phyloP scores from a whole-genome alignment of 2,329 filamentous ascomycete genomes.

The Hirsutella rhossiliensis region DNA sequence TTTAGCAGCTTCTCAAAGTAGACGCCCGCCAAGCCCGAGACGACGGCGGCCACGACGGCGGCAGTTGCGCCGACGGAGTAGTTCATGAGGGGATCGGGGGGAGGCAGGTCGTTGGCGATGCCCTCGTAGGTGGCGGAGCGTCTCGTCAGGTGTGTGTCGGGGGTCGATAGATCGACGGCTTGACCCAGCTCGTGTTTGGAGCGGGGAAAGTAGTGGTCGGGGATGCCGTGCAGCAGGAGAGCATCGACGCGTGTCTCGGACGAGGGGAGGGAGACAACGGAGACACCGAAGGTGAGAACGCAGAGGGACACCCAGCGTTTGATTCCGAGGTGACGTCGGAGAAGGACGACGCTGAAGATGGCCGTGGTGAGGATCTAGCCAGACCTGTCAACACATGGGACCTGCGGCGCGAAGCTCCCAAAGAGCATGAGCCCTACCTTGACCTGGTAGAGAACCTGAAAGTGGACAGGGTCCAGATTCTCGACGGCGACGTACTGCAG shows the following conservation, averaged over 20 bases:
- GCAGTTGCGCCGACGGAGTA: conserved; percentile 67
- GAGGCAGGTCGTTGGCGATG: conserved; percentile 50
- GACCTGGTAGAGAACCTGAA: conserved; percentile 86
- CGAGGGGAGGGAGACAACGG: conserved; percentile 70
- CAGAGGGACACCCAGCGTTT: conserved; percentile 74
- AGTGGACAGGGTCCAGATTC: conserved; percentile 84
- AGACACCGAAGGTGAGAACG: conserved; percentile 70
- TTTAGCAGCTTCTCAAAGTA: conserved; percentile 89
- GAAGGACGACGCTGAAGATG: conserved; percentile 69
- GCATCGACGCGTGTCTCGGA: conserved; percentile 41
- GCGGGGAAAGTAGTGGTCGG: conserved; percentile 61
- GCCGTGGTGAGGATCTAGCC: conserved; percentile 71
- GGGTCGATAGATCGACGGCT: conserved; percentile 10
- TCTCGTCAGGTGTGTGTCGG: conserved; percentile 27
- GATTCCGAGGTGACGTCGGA: conserved; percentile 56
- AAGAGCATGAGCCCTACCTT: conserved; percentile 43
- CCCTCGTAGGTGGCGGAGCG: conserved; percentile 86
- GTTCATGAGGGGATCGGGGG: conserved; percentile 50
- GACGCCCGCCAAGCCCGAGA: conserved; percentile 77
- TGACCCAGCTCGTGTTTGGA: conserved; percentile 68
- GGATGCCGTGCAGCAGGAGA: conserved; percentile 50
- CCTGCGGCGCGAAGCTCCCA: background rate
- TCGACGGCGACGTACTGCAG: conserved; percentile 85
- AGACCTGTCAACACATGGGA: background rate
- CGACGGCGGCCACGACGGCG: conserved; percentile 63